Evolutionary conservation across 345 rosid genomes (phyloP).

Genomic region (Cardiospermum halicacabum): DNA sequence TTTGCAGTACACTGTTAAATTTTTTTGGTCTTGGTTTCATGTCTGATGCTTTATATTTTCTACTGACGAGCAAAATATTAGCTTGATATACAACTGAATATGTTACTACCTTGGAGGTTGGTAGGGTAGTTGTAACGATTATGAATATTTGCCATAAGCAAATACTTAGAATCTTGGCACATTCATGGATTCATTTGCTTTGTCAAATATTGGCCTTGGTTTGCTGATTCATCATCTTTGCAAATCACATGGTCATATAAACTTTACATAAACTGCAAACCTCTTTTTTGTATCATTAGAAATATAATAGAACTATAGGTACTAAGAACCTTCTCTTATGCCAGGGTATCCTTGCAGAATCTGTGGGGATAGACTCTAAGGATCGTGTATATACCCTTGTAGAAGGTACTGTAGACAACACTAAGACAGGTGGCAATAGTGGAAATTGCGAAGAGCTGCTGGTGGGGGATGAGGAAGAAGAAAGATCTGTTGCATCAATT

Average conservation of each 20-base stretch:
- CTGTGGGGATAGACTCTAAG: conserved; percentile 42
- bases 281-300: conserved; percentile 9
- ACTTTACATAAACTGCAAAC: not conserved
- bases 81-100: not conserved
- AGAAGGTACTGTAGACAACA: conserved; percentile 57
- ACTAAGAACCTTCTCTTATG: conserved; percentile 12
- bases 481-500: conserved; percentile 65
- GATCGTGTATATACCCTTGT: conserved; percentile 54
- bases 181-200: not conserved
- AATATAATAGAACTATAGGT: not conserved
- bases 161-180: not conserved
- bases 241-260: not conserved
- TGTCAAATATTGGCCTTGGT: not conserved
- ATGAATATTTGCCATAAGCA: not conserved
- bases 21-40: not conserved
- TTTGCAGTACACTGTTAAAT: not conserved
- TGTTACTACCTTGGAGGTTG: not conserved
- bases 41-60: not conserved
- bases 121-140: not conserved
- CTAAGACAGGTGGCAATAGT: conserved; percentile 43
- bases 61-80: not conserved
- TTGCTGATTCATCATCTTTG: not conserved
- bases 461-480: conserved; percentile 78
- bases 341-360: conserved; percentile 83
- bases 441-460: conserved; percentile 54